These are phyloP conservation scores for Vitis hybrid DNA, from an alignment of 177 flowering plant genomes.

Conservation along the genomic window DNA sequence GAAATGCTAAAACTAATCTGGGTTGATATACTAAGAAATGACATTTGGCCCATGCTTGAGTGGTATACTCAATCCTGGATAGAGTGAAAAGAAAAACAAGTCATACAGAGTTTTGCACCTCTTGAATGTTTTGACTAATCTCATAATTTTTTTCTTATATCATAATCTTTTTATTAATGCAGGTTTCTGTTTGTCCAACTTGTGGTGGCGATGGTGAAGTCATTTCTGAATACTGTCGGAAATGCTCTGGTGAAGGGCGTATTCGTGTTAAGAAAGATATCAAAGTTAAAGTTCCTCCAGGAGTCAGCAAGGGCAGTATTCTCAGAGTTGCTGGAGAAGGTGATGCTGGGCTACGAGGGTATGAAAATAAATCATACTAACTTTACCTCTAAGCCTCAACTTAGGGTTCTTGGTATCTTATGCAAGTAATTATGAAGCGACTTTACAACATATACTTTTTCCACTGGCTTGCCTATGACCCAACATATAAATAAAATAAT, in stretches of 20 bases:
- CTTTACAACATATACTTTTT: neutral
- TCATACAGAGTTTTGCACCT: neutral
- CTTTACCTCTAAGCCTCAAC: neutral
- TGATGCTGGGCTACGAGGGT: slow-evolving; percentile 97
- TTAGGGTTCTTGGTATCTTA: neutral
- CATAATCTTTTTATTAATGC: neutral
- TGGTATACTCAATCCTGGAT: neutral
- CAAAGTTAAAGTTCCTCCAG: slow-evolving; percentile 96
- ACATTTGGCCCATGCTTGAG: neutral
- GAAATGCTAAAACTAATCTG: neutral
- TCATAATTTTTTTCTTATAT: neutral
- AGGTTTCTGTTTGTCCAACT: slow-evolving; percentile 94
- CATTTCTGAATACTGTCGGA: slow-evolving; percentile 84
- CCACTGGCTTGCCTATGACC: neutral
- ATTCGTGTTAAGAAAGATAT: slow-evolving; percentile 79
- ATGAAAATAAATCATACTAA: slow-evolving; percentile 9
- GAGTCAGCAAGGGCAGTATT: slow-evolving; percentile 89
- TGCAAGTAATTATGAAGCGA: neutral
- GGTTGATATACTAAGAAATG: neutral
- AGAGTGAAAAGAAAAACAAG: neutral
- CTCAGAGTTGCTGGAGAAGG: slow-evolving; percentile 94
- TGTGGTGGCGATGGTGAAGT: slow-evolving; percentile 97
- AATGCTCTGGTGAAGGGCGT: slow-evolving; percentile 90
- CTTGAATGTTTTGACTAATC: neutral
- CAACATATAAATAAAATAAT: neutral